These are phyloP conservation scores for Capronia epimyces DNA, from an alignment of 2,329 filamentous ascomycete genomes.

Conservation along the genomic window DNA sequence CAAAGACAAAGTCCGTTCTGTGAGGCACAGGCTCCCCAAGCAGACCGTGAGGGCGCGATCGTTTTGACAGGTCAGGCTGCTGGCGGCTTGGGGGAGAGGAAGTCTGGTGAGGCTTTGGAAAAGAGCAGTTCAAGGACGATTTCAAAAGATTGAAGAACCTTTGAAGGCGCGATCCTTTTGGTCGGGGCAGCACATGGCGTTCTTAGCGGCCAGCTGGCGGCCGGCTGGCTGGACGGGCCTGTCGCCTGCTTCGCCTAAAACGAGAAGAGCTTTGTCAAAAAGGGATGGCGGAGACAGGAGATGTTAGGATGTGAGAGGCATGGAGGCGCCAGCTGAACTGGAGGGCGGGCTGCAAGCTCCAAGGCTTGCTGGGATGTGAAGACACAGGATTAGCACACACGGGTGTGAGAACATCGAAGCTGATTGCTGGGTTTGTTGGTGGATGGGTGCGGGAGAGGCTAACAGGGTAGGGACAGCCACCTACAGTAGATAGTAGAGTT, in stretches of 20 bases:
- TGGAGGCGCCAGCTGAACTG: slow-evolving; percentile 12
- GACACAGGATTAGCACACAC: not conserved
- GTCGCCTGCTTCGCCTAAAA: slow-evolving; percentile 29
- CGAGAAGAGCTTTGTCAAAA: slow-evolving; percentile 27
- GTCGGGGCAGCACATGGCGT: slow-evolving; percentile 30
- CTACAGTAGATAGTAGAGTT: not conserved
- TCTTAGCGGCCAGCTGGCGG: slow-evolving; percentile 30
- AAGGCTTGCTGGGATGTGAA: not conserved
- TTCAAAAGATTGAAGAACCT: slow-evolving; percentile 26
- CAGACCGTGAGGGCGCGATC: not conserved
- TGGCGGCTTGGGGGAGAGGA: not conserved
- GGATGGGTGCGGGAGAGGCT: slow-evolving; percentile 2
- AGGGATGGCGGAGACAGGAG: slow-evolving; percentile 24
- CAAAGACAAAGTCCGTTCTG: not conserved
- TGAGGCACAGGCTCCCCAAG: not conserved
- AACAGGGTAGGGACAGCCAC: not conserved
- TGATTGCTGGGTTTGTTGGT: not conserved
- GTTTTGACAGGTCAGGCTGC: not conserved
- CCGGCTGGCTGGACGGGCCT: slow-evolving; percentile 34
- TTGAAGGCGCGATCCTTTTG: slow-evolving; percentile 27
- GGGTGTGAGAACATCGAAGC: not conserved
- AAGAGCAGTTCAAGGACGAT: slow-evolving; percentile 20
- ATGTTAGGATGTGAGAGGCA: slow-evolving; percentile 22
- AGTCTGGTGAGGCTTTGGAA: slow-evolving; percentile 18
- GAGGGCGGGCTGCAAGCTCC: not conserved